phyloP scores from a whole-genome alignment of 2,329 filamentous ascomycete species.

The Pyricularia sp. region DNA sequence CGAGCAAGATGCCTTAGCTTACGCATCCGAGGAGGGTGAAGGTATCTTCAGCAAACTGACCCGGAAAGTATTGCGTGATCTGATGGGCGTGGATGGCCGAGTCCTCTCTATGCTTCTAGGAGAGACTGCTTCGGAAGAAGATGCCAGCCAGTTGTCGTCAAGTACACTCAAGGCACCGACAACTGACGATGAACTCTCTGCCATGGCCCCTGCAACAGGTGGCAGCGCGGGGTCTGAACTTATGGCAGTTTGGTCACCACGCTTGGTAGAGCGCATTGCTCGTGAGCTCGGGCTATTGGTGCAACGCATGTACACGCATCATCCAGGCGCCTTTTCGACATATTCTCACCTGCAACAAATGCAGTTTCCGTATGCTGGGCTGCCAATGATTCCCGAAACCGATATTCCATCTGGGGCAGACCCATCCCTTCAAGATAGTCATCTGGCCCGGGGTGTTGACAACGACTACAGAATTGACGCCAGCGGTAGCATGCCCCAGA shows the following conservation, averaged over 20 bases:
- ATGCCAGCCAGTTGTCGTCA: conserved; percentile 28
- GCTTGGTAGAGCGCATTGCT: conserved; percentile 74
- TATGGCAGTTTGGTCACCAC: conserved; percentile 54
- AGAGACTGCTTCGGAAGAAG: conserved; percentile 53
- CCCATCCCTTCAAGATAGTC: neutral
- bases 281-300: conserved; percentile 79
- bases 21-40: conserved; percentile 41
- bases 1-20: conserved; percentile 27
- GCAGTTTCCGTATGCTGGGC: conserved; percentile 67
- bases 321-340: conserved; percentile 82
- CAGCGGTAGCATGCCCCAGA: conserved; percentile 19
- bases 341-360: conserved; percentile 59
- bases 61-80: conserved; percentile 73
- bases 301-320: conserved; percentile 59
- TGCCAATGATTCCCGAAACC: conserved; percentile 54
- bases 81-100: conserved; percentile 85
- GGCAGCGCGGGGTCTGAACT: conserved; percentile 13
- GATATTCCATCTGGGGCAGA: conserved; percentile 14
- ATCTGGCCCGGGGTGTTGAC: conserved; percentile 16
- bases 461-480: conserved; percentile 3
- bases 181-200: neutral
- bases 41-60: conserved; percentile 76
- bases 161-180: conserved; percentile 36
- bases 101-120: conserved; percentile 81
- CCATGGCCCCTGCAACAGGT: conserved; percentile 8